These are phyloP conservation scores for Cryptosporidium ubiquitum DNA, from an alignment of 169 alveolate genomes.

Conservation along the genomic window DNA sequence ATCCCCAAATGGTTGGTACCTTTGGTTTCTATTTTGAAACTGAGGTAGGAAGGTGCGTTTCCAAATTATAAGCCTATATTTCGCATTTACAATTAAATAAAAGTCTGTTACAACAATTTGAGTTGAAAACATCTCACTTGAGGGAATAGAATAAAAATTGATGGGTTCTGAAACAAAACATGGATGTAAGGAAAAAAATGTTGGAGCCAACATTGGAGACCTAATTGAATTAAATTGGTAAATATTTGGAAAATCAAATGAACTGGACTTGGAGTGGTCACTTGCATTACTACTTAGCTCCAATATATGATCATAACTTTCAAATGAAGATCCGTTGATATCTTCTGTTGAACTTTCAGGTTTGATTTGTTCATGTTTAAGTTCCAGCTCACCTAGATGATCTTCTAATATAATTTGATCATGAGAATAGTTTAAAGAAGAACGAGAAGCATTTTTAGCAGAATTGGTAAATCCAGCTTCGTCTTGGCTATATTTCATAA, in stretches of 20 bases:
- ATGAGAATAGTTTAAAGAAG: not conserved
- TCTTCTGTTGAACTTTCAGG: slow-evolving; percentile 23
- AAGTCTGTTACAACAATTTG: slow-evolving; percentile 50
- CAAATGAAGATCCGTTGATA: not conserved
- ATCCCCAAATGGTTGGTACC: slow-evolving; percentile 74
- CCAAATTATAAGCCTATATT: slow-evolving; percentile 65
- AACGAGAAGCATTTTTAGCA: not conserved
- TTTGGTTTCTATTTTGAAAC: slow-evolving; percentile 53
- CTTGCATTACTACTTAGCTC: slow-evolving; percentile 7
- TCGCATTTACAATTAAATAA: slow-evolving; percentile 55
- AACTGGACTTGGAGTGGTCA: slow-evolving; percentile 11
- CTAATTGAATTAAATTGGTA: slow-evolving; percentile 33
- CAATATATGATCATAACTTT: slow-evolving; percentile 9
- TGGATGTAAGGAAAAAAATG: slow-evolving; percentile 57
- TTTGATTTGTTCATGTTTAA: not conserved
- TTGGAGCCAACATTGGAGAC: slow-evolving; percentile 68
- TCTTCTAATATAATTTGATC: slow-evolving; percentile 6
- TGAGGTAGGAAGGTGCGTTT: slow-evolving; percentile 47
- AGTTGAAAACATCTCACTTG: slow-evolving; percentile 67
- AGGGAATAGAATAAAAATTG: slow-evolving; percentile 45
- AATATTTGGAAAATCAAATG: slow-evolving; percentile 28
- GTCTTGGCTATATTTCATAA: slow-evolving; percentile 54
- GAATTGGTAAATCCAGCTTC: slow-evolving; percentile 2
- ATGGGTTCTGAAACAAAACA: slow-evolving; percentile 73
- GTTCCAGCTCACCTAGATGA: not conserved